Evolutionary conservation across 73 alveolate species (phyloP).

Genomic region (Stentor roeselii): DNA sequence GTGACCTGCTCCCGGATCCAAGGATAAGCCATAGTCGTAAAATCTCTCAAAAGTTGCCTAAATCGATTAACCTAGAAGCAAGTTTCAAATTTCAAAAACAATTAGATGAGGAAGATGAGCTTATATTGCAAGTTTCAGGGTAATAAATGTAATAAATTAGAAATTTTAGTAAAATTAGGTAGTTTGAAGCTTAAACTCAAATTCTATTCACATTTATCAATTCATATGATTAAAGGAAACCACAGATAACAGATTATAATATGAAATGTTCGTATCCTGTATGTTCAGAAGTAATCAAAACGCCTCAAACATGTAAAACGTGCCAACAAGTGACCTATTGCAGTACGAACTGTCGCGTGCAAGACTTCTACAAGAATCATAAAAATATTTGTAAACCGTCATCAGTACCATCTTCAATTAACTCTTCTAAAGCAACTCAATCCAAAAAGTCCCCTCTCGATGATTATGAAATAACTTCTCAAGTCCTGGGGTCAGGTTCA

Average conservation of each 20-base stretch:
- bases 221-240: too few species aligned
- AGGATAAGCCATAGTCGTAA: not conserved
- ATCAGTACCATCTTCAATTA: too few species aligned
- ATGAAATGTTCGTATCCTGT: not conserved
- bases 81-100: not conserved
- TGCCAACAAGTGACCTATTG: not conserved
- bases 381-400: not conserved
- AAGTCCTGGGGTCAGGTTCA: slow-evolving; percentile 52
- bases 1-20: slow-evolving; percentile 17
- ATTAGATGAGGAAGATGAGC: not conserved
- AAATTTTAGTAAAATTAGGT: too few species aligned
- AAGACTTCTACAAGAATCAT: not conserved
- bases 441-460: too few species aligned
- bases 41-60: not conserved
- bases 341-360: not conserved
- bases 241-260: too few species aligned
- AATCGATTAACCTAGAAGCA: not conserved
- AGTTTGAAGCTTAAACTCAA: too few species aligned
- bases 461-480: not conserved
- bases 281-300: not conserved
- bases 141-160: too few species aligned
- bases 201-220: too few species aligned
- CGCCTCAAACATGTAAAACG: not conserved
- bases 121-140: too few species aligned
- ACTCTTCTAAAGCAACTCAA: too few species aligned